Percentiles rank a stretch among this genome's conserved stretches.
phyloP scores from a whole-genome alignment of 305 asterid species.

The Salvia sclarea region DNA sequence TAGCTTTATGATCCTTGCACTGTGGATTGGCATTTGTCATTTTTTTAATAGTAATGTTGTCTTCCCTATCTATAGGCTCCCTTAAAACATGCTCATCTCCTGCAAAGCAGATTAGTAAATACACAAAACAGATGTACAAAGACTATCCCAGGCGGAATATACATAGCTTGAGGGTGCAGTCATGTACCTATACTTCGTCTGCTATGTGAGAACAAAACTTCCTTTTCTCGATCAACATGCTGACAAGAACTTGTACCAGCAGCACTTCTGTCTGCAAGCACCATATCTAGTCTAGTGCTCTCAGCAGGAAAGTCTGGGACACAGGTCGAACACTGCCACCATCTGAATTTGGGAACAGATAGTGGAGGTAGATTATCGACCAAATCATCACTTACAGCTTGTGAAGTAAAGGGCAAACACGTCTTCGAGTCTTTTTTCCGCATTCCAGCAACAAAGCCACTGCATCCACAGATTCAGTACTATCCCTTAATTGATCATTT shows the following conservation, averaged over 20 bases:
- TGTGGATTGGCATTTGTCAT: background rate
- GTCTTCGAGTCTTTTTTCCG: conserved; percentile 43
- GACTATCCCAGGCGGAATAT: background rate
- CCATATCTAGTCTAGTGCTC: conserved; percentile 29
- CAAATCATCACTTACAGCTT: conserved; percentile 22
- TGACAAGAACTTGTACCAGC: conserved; percentile 30
- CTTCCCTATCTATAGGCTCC: conserved; percentile 16
- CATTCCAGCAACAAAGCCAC: conserved; percentile 63
- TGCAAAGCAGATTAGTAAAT: conserved; percentile 23
- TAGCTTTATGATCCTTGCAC: conserved; percentile 26
- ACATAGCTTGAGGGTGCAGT: conserved; percentile 5
- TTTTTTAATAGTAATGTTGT: conserved; percentile 21
- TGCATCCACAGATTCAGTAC: conserved; percentile 38
- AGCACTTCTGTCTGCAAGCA: conserved; percentile 31
- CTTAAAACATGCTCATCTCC: conserved; percentile 30
- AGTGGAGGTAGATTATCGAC: conserved; percentile 51
- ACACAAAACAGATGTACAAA: conserved; percentile 1
- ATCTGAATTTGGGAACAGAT: conserved; percentile 46
- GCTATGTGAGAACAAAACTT: conserved; percentile 26
- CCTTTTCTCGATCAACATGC: conserved; percentile 24
- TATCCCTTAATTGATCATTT: conserved; percentile 5
- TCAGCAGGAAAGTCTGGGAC: conserved; percentile 23
- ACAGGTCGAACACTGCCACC: conserved; percentile 64
- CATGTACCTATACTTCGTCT: conserved; percentile 29
- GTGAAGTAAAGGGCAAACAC: conserved; percentile 47